Base-by-base conservation (phyloP, 345 rosid genomes). In the Moringa oleifera region DNA sequence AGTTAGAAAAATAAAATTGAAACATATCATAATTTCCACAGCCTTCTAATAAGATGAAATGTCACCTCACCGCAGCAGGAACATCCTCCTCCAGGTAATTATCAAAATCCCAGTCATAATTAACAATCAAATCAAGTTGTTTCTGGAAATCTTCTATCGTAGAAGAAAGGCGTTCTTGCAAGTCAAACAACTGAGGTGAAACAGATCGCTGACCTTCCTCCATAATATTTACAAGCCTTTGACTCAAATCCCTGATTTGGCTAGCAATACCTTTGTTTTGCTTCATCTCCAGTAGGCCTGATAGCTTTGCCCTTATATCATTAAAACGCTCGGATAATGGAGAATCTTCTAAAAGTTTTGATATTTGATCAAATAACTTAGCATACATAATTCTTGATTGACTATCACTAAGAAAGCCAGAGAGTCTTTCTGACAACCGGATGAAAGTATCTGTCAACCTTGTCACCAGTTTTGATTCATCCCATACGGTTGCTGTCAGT, bases 101-200 rank as follows among this genome's bases (percentile, higher is more conserved):
- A 79, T 93, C 96, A 66, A 93, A 93, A 77, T 93, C 99, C 99
- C 99, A 93, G 72, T 93, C 89, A 82, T 88, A 90, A 69, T 82
- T 78, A 66, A 85, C 75, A 13, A 93, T 86, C 81, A 93, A 75
- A 64, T 93, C 99, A 52, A 93, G 87, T 58, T 90, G 97, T 73
- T 90, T 93, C 84, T 86, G 96, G 70, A 90, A 86, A 77, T 93
- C 94, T 67, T 88, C 97, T 46, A 93, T 77, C 41, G 86, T 86
- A 16, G 97, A 70, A 64, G 81, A 75, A 73, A 93, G 86, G 13
- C 85, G 89, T 58, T 82, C 96, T 74, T 90, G 96, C 79, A 88
- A 67, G 75, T 90, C 83, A 81, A 83, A 79, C 69, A 93, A 71
- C 65, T 74, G 95, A 58, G 97, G 93, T 19, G 98, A 85, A 73